These are phyloP conservation scores for Syzygium syzygioides DNA, from an alignment of 441 rosid genomes.

Conservation along the genomic window DNA sequence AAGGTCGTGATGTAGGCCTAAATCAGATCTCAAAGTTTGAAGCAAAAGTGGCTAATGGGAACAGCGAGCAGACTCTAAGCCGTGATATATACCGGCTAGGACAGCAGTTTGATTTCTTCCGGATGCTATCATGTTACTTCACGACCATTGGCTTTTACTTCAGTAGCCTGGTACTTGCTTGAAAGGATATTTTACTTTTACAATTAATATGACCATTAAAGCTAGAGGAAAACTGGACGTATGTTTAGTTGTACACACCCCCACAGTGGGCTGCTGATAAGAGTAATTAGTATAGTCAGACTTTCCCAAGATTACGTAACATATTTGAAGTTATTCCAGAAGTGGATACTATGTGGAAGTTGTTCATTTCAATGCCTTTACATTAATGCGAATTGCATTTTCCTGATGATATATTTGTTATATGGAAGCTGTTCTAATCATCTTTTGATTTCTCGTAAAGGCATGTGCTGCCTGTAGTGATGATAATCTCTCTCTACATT, in stretches of 20 bases:
- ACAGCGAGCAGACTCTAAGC: conserved; percentile 91
- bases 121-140: conserved; percentile 96
- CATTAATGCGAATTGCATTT: background rate
- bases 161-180: conserved; percentile 73
- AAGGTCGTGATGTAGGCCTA: conserved; percentile 97
- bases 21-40: conserved; percentile 96
- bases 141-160: conserved; percentile 95
- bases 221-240: background rate
- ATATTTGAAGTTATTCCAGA: background rate
- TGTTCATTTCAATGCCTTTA: background rate
- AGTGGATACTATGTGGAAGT: background rate
- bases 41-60: conserved; percentile 97
- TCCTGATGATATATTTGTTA: background rate
- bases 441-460: background rate
- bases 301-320: background rate
- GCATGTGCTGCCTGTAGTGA: background rate
- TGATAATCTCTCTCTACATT: background rate
- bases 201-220: background rate
- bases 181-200: background rate
- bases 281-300: background rate
- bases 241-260: background rate
- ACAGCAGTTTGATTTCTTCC: conserved; percentile 86
- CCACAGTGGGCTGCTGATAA: background rate
- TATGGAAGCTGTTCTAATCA: background rate
- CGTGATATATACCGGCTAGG: conserved; percentile 95